These are phyloP conservation scores for Phoenix dactylifera DNA, from an alignment of 176 grass and related monocot species.

Conservation along the genomic window DNA sequence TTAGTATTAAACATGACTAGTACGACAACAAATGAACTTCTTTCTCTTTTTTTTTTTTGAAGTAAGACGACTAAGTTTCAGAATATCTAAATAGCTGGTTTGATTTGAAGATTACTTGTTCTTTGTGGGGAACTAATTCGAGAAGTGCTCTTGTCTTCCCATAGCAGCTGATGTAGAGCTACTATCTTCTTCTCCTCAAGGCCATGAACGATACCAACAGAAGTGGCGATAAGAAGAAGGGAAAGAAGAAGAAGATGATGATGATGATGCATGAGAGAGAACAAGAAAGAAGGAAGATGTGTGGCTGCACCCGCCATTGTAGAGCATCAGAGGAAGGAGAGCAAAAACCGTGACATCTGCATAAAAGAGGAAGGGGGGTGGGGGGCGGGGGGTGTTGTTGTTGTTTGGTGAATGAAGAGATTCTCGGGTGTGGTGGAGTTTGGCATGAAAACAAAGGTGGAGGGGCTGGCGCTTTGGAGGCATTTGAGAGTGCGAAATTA, in stretches of 20 bases:
- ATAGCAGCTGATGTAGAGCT: constrained; percentile 33
- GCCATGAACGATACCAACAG: neutral
- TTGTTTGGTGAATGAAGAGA: neutral
- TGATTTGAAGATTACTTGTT: constrained; percentile 28
- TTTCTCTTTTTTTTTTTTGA: too few relatives aligned
- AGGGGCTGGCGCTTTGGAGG: constrained; percentile 5
- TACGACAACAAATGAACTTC: too few relatives aligned
- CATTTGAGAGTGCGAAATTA: constrained; percentile 2
- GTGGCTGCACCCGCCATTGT: constrained; percentile 18
- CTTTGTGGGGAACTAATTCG: constrained; percentile 7
- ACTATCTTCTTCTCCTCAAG: constrained; percentile 17
- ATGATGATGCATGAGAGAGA: constrained; percentile 4
- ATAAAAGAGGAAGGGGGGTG: neutral
- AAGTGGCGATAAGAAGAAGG: constrained; percentile 8
- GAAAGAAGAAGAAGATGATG: neutral
- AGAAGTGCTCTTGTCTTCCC: constrained; percentile 2
- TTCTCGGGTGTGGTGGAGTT: too few relatives aligned
- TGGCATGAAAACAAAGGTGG: constrained; percentile 9
- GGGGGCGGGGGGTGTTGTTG: neutral
- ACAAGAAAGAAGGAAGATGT: too few relatives aligned
- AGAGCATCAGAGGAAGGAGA: neutral
- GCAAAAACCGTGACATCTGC: too few relatives aligned
- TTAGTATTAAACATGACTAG: too few relatives aligned
- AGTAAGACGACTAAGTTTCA: too few relatives aligned
- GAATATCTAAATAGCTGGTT: too few relatives aligned